Base-by-base conservation (phyloP, 352 stramenopile genomes). In the Plasmopara viticola region DNA sequence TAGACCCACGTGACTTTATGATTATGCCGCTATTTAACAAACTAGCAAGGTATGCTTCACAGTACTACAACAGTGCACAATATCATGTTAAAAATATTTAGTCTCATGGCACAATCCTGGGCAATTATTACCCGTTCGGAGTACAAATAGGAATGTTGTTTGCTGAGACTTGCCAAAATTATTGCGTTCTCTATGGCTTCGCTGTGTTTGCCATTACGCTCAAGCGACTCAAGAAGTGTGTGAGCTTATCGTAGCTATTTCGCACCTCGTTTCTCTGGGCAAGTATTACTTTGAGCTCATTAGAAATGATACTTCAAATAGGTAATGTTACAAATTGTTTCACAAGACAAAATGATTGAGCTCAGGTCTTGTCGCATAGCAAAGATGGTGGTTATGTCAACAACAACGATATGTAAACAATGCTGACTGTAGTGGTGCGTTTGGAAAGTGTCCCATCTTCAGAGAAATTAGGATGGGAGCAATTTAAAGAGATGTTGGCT, bases 241-340 rank as follows among this genome's bases (percentile, higher is more conserved):
- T 28, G 69, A 84, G 34, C 47, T 83, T 31, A 31, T 81, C 0
- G 60, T 86, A n/a, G 14, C 38, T 73, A 0, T 86, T 80, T 42
- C 59, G 67, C 31, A 78, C 70, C 9, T 60, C 66, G 8, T 60
- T 60, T 25, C 31, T 60, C 14, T 69, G 61, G 42, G 48, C 52
- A 2, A 69, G 61, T 30, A 58, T 69, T 20, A 58, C 55, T 29
- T 28, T 61, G 20, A 34, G 48, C 2, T 65, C 64, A 5, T 64
- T 40, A n/a, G 38, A 57, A 1, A 15, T 58, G 38, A 60, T 62
- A 56, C 6, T 59, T 37, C 29, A 17, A n/a, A 39, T 18, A 6
- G 47, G n/a, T n/a, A n/a, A n/a, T n/a, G n/a, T n/a, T n/a, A n/a
- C n/a, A n/a, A n/a, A n/a, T n/a, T n/a, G n/a, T n/a, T n/a, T n/a